Conservation (phyloP, 2,329 filamentous ascomycete species). For the Pseudogymnoascus sp. region DNA sequence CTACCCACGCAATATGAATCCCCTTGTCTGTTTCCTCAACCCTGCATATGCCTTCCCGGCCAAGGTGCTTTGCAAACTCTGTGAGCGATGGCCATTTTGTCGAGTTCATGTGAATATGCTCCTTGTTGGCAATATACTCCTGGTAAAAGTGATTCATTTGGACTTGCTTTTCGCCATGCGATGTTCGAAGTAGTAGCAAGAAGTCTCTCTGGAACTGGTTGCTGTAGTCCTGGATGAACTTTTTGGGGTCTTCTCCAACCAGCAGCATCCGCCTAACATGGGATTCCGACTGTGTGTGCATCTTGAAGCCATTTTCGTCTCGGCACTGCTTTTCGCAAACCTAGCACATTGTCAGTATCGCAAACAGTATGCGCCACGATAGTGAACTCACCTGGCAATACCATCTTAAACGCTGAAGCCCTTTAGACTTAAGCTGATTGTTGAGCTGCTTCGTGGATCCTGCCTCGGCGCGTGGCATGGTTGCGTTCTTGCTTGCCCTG, state of each 20-base stretch:
- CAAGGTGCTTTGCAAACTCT: slow-evolving; percentile 82
- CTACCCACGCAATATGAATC: slow-evolving; percentile 80
- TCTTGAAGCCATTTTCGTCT: slow-evolving; percentile 88
- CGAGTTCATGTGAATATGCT: slow-evolving; percentile 89
- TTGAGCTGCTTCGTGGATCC: slow-evolving; percentile 84
- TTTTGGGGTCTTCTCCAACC: slow-evolving; percentile 80
- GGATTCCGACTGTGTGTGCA: slow-evolving; percentile 75
- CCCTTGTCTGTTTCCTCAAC: slow-evolving; percentile 89
- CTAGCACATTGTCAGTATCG: slow-evolving; percentile 33
- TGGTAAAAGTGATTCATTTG: slow-evolving; percentile 93
- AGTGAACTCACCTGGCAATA: slow-evolving; percentile 61
- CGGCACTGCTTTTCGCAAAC: slow-evolving; percentile 70
- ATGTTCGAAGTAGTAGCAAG: slow-evolving; percentile 65
- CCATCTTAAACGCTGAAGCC: slow-evolving; percentile 75
- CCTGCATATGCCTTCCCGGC: slow-evolving; percentile 76
- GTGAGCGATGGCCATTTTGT: slow-evolving; percentile 84
- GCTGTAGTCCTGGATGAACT: slow-evolving; percentile 74
- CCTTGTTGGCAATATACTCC: slow-evolving; percentile 79
- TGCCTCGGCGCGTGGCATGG: slow-evolving; percentile 85
- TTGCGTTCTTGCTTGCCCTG: not conserved
- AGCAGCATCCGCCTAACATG: slow-evolving; percentile 86
- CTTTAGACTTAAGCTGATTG: slow-evolving; percentile 84
- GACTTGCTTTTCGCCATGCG: slow-evolving; percentile 84
- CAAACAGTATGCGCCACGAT: not conserved
- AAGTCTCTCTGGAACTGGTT: slow-evolving; percentile 78